These are phyloP conservation scores for Schwanniomyces yamadae DNA, from an alignment of 805 yeast species.

Conservation along the genomic window DNA sequence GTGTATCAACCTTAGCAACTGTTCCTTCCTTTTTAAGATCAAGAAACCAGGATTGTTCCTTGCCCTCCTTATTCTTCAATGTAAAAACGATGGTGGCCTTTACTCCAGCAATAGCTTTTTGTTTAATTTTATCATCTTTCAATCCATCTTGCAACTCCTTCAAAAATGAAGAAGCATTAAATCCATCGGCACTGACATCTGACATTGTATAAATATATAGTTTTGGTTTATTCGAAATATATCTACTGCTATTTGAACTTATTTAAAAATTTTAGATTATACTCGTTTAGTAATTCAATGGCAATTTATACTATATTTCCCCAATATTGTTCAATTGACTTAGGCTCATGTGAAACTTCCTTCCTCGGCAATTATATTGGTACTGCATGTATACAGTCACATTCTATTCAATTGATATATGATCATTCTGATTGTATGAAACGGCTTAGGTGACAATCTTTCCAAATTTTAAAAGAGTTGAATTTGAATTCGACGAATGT, in stretches of 20 bases:
- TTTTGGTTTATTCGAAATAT: no score
- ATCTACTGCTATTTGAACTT: no score
- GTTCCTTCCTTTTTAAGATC: constrained; percentile 65
- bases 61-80: constrained; percentile 59
- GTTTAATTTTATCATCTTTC: constrained; percentile 31
- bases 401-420: no score
- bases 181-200: constrained; percentile 35
- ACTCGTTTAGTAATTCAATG: no score
- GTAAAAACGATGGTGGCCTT: constrained; percentile 65
- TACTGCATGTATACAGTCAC: no score
- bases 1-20: constrained; percentile 40
- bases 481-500: no score
- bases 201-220: constrained; percentile 14
- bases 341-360: constrained; percentile 2
- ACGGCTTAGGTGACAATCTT: no score
- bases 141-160: constrained; percentile 39
- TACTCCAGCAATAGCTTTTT: constrained; percentile 47
- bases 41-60: constrained; percentile 61
- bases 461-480: no score
- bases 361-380: no score
- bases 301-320: constrained; percentile 1
- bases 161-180: constrained; percentile 43
- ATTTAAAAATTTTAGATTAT: no score
- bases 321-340: not conserved
- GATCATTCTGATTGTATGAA: no score